Evolutionary conservation across 257 asterid species (phyloP), one percentile per base, ranked within the genome.

Genomic region (Solanum piurae): DNA sequence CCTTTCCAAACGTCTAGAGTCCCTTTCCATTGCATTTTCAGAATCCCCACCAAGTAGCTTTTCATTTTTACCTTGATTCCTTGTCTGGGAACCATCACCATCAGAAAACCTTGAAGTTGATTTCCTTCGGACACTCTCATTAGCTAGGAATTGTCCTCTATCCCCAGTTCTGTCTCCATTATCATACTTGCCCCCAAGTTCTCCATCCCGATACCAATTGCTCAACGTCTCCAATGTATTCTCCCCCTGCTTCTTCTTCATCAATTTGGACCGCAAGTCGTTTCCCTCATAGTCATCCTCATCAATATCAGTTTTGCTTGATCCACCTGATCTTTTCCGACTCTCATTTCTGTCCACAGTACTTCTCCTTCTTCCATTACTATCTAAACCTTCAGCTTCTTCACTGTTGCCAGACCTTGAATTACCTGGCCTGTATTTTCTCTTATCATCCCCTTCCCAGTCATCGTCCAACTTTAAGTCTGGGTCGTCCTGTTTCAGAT

Each of bases 121-220:
- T 86, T 89, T 93, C 90, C 89, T 93, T 88, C 91, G 91, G 74
- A 92, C 95, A 27, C 91, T 89, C 37, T 91, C 98, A 90, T 93
- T 94, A 89, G 92, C 90, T 88, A 87, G 92, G 87, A 89, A 74
- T 86, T 92, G 83, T 33, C 91, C 94, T 88, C 93, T 93, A 90
- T 90, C 91, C 91, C 89, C 96, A 88, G 92, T 84, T 89, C 89
- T 93, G 75, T 93, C 95, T 71, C 90, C 93, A 83, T 83, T 87
- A 9, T 93, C 98, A 89, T 83, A 68, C 91, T 93, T 95, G 83
- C 87, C 88, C 72, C 95, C 98, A 85, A 87, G 91, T 89, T 97
- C 98, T 76, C 96, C 98, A 91, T 96, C 99, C 89, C 92, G 94
- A 89, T 95, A 95, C 98, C 98, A 95, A 91, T 94, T 92, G 89